Conservation (phyloP, 2,329 filamentous ascomycete genomes). For the Mycosphaerella sp. region DNA sequence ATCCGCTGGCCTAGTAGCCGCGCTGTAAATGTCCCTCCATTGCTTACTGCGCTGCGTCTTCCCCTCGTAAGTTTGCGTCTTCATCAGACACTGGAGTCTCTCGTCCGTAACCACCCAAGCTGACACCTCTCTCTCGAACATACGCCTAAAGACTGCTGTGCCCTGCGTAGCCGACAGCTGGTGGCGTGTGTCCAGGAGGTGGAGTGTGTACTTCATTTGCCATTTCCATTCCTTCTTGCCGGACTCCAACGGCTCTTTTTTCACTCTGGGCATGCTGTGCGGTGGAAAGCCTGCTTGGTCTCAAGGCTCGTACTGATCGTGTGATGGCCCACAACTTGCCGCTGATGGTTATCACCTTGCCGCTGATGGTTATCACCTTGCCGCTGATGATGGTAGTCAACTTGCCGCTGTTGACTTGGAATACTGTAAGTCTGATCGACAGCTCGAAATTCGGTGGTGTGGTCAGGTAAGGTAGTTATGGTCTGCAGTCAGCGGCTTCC, state of each 20-base stretch:
- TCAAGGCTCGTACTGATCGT: too few relatives aligned
- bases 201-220: not conserved
- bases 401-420: too few relatives aligned
- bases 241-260: not conserved
- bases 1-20: not conserved
- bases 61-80: not conserved
- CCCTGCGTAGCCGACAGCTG: not conserved
- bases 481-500: too few relatives aligned
- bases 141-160: not conserved
- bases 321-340: too few relatives aligned
- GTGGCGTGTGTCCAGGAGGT: not conserved
- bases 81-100: not conserved
- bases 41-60: not conserved
- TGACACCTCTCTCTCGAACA: not conserved
- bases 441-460: too few relatives aligned
- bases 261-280: not conserved
- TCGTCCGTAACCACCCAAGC: not conserved
- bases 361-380: too few relatives aligned
- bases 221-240: not conserved
- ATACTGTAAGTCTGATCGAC: too few relatives aligned
- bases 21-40: not conserved
- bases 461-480: too few relatives aligned
- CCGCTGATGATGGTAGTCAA: too few relatives aligned
- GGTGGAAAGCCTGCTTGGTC: too few relatives aligned
- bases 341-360: too few relatives aligned